Percentiles rank a stretch among this genome's conserved stretches.
Conservation (phyloP, 192 early-diverging fungal genomes). For the Dispira parvispora region DNA sequence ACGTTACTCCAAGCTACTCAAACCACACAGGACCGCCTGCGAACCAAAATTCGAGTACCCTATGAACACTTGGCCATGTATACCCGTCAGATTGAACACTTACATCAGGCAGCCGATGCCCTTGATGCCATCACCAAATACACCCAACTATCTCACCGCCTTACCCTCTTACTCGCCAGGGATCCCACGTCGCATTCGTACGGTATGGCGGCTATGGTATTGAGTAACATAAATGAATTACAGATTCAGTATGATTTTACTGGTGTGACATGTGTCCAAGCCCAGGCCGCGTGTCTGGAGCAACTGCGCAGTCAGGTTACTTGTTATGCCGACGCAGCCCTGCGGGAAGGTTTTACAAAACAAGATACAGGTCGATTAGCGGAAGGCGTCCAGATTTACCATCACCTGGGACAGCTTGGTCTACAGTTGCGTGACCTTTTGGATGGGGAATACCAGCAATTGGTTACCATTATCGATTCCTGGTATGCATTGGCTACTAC, state of each 20-base stretch:
- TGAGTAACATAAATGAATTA: no score
- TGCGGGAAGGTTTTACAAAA: neutral
- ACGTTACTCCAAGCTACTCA: neutral
- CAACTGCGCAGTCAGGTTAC: neutral
- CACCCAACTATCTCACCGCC: neutral
- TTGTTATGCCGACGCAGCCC: neutral
- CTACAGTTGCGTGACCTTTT: neutral
- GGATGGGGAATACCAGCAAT: neutral
- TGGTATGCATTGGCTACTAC: neutral
- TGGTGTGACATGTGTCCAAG: no score
- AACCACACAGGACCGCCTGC: neutral
- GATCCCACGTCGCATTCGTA: no score
- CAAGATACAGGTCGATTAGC: neutral
- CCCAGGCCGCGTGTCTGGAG: neutral
- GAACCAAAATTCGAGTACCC: neutral
- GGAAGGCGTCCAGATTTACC: neutral
- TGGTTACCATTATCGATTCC: neutral
- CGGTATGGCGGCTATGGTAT: no score
- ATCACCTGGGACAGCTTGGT: neutral
- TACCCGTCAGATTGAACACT: neutral
- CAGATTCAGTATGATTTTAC: no score
- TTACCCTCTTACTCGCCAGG: neutral
- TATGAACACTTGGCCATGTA: slow-evolving; percentile 7
- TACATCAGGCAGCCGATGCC: neutral
- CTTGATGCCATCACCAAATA: neutral